Evolutionary conservation across 768 basidiomycete genomes (phyloP).

Genomic region (Vararia minispora): DNA sequence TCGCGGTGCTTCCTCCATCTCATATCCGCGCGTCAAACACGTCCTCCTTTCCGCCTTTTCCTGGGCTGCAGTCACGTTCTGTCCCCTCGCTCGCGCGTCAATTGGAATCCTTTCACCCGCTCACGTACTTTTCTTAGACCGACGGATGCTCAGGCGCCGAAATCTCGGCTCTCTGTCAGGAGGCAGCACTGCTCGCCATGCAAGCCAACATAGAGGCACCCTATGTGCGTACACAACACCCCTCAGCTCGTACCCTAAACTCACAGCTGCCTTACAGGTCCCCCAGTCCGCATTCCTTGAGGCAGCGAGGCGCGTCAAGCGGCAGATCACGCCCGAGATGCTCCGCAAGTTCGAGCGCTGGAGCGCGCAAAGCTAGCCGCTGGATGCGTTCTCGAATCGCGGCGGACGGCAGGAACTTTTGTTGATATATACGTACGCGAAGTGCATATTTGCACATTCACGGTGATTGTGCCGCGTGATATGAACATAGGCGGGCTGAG

Average conservation of each 20-base stretch:
- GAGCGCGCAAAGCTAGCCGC: too few species aligned
- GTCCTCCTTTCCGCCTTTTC: conserved; percentile 1
- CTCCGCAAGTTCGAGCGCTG: conserved; percentile 64
- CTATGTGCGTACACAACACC: conserved; percentile 37
- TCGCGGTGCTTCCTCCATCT: neutral
- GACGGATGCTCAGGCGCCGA: conserved; percentile 97
- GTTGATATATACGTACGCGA: too few species aligned
- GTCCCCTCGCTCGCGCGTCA: too few species aligned
- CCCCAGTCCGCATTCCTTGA: conserved; percentile 57
- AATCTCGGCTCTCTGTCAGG: conserved; percentile 84
- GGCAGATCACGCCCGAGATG: conserved; percentile 78
- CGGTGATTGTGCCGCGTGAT: too few species aligned
- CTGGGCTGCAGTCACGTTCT: too few species aligned
- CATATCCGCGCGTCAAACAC: neutral
- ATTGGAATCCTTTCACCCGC: conserved; percentile 2
- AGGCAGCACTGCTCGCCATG: conserved; percentile 92
- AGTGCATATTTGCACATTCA: too few species aligned
- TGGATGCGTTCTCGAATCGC: too few species aligned
- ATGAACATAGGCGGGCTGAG: too few species aligned
- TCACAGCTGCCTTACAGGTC: conserved; percentile 39
- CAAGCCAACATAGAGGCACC: conserved; percentile 70
- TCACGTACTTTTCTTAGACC: conserved; percentile 39
- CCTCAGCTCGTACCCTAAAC: too few species aligned
- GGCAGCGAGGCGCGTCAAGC: conserved; percentile 63
- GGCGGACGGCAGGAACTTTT: too few species aligned